phyloP scores from a whole-genome alignment of 805 yeast genomes.

The Candida suzukii region DNA sequence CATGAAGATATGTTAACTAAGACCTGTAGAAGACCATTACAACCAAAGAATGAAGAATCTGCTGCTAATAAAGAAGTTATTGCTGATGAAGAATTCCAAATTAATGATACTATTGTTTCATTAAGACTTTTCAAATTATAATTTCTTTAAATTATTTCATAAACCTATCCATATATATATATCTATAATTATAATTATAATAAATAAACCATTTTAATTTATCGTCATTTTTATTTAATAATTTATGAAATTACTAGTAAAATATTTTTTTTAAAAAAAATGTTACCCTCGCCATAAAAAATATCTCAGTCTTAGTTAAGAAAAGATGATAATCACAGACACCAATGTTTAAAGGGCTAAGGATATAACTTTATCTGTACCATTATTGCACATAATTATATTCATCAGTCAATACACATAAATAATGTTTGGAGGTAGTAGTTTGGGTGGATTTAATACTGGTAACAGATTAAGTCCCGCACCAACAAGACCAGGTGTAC shows the following conservation, averaged over 20 bases:
- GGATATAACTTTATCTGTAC: no score
- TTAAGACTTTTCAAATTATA: conserved; percentile 70
- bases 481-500: background rate
- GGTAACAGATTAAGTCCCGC: background rate
- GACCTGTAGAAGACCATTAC: conserved; percentile 64
- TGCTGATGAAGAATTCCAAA: conserved; percentile 83
- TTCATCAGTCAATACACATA: no score
- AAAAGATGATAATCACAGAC: no score
- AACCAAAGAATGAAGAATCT: conserved; percentile 29
- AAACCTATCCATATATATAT: no score
- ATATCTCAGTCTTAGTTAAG: no score
- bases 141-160: background rate
- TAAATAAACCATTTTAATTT: background rate
- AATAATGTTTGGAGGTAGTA: background rate
- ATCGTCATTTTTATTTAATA: no score
- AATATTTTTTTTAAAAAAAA: no score
- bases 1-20: conserved; percentile 69
- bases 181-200: no score
- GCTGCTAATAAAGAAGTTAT: conserved; percentile 42
- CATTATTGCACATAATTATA: no score
- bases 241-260: no score
- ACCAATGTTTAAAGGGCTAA: no score
- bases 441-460: background rate
- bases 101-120: conserved; percentile 71
- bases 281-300: background rate